Percentiles rank a stretch among this genome's conserved stretches.
These are phyloP conservation scores for Rosellinia necatrix DNA, from an alignment of 2,329 filamentous ascomycete species.

Conservation along the genomic window DNA sequence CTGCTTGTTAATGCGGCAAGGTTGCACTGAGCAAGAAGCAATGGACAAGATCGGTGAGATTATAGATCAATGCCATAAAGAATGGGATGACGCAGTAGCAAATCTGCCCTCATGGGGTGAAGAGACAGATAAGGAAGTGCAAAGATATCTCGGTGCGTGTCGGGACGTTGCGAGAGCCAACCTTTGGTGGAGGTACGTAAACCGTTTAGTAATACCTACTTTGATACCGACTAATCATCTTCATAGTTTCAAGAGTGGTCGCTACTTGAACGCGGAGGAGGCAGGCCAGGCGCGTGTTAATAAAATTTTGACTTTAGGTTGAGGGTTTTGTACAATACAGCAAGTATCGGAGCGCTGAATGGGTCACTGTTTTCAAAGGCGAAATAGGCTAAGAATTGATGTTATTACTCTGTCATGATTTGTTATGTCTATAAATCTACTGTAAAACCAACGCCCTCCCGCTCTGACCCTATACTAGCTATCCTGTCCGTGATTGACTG, in stretches of 20 bases:
- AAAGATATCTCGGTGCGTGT: background rate
- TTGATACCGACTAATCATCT: background rate
- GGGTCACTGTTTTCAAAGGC: no score
- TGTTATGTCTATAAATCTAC: background rate
- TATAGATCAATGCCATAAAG: conserved; percentile 9
- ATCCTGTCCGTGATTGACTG: conserved; percentile 6
- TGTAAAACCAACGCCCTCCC: background rate
- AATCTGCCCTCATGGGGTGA: conserved; percentile 14
- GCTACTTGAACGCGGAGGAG: conserved; percentile 8
- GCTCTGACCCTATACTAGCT: conserved; percentile 1
- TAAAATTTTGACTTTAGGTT: background rate
- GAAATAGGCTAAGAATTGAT: background rate
- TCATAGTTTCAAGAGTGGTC: conserved; percentile 7
- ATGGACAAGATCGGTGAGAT: conserved; percentile 15
- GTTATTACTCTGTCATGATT: background rate
- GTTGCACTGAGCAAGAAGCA: conserved; percentile 13
- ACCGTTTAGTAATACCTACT: background rate
- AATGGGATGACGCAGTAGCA: conserved; percentile 9
- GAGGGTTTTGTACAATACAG: background rate
- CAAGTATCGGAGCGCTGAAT: background rate
- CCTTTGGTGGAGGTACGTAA: conserved; percentile 13
- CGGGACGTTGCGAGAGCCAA: conserved; percentile 15
- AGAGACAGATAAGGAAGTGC: conserved; percentile 12
- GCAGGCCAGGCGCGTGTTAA: background rate
- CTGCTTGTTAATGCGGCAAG: conserved; percentile 6